phyloP scores from a whole-genome alignment of 495 filamentous ascomycete species.

The Xylaria curta region DNA sequence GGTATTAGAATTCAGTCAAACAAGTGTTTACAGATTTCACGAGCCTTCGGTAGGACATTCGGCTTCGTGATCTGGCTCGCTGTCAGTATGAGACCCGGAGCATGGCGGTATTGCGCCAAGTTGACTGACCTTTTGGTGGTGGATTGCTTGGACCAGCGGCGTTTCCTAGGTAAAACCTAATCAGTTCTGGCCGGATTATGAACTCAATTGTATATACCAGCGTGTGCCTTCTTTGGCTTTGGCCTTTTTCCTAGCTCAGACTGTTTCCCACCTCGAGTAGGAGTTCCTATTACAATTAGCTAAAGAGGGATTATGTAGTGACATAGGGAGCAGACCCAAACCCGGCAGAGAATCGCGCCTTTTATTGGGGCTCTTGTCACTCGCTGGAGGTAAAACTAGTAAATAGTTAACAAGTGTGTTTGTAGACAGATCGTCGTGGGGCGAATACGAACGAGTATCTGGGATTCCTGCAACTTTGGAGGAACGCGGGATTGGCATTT shows the following conservation, averaged over 20 bases:
- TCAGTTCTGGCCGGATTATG: background rate
- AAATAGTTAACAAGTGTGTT: background rate
- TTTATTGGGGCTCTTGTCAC: background rate
- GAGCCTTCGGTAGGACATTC: conserved; percentile 10
- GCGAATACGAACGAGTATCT: conserved; percentile 5
- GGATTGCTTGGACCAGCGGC: background rate
- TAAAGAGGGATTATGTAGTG: background rate
- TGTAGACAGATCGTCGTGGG: background rate
- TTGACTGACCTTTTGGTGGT: conserved; percentile 6
- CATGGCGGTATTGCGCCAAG: background rate
- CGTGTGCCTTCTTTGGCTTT: background rate
- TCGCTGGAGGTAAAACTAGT: background rate
- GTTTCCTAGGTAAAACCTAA: background rate
- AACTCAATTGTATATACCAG: background rate
- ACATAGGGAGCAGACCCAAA: background rate
- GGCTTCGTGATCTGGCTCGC: background rate
- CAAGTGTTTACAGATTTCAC: background rate
- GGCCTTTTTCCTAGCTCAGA: background rate
- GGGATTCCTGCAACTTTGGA: background rate
- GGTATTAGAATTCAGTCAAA: background rate
- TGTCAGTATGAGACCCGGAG: background rate
- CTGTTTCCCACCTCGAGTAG: background rate
- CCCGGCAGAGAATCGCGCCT: background rate
- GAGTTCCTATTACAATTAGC: conserved; percentile 6
- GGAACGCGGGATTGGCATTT: background rate